Evolutionary conservation across 768 basidiomycete genomes (phyloP).

Genomic region (Hydnomerulius pinastri): DNA sequence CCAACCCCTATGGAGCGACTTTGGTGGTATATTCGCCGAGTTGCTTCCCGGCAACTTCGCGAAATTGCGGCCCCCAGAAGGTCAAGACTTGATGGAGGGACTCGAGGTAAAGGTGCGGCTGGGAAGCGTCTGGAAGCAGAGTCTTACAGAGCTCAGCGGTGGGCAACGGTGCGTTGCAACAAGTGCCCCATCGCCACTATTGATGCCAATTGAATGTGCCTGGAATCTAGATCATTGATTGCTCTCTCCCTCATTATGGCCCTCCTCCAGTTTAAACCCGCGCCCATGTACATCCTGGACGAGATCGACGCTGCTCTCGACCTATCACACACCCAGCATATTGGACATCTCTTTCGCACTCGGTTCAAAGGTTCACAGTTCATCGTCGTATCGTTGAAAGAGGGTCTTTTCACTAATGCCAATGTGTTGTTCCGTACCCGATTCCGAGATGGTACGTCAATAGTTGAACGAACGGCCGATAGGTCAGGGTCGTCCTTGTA

Average conservation of each 20-base stretch:
- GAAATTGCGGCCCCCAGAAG: slow-evolving; percentile 91
- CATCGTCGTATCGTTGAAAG: slow-evolving; percentile 96
- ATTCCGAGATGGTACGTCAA: slow-evolving; percentile 91
- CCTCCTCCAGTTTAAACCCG: slow-evolving; percentile 97
- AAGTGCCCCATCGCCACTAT: background rate
- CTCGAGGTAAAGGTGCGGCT: slow-evolving; percentile 97
- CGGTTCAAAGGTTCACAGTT: slow-evolving; percentile 98
- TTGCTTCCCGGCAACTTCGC: slow-evolving; percentile 95
- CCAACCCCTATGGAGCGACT: slow-evolving; percentile 60
- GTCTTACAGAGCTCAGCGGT: slow-evolving; percentile 94
- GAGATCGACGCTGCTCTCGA: slow-evolving; percentile 98
- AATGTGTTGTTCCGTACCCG: slow-evolving; percentile 93
- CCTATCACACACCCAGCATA: slow-evolving; percentile 94
- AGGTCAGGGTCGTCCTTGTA: slow-evolving; percentile 55
- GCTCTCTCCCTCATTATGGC: slow-evolving; percentile 99
- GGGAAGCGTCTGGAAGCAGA: slow-evolving; percentile 96
- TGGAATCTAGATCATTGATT: slow-evolving; percentile 79
- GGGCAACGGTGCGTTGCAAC: slow-evolving; percentile 93
- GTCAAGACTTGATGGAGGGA: slow-evolving; percentile 90
- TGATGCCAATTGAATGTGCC: slow-evolving; percentile 3
- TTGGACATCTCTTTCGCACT: slow-evolving; percentile 95
- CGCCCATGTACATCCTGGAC: slow-evolving; percentile 99
- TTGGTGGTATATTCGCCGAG: slow-evolving; percentile 95
- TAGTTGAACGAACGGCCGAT: slow-evolving; percentile 81
- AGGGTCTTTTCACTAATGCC: slow-evolving; percentile 96